Evolutionary conservation across 192 early-diverging fungal genomes (phyloP), one percentile per base, ranked within the genome.

Genomic region (Linnemannia hyalina): DNA sequence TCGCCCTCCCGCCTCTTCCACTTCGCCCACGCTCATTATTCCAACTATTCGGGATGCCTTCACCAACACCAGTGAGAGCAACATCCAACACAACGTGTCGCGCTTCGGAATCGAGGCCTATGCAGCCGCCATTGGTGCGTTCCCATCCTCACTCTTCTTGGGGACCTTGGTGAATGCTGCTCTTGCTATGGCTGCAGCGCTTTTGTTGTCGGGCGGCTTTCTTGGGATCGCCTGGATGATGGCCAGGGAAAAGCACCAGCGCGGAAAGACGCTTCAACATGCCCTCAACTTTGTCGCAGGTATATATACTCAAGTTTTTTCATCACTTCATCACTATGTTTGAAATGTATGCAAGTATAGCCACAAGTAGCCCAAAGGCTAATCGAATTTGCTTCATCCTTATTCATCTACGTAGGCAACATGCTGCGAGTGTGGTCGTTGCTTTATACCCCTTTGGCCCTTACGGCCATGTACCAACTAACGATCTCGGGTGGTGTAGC

Each of bases 401-500:
- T 23, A 13, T 38, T 36, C 7, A 38, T 36, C 11, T 57, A 6
- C 9, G 9, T 77, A 91, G 91, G 91, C 22, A 86, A 85, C n/a
- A 47, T 89, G 35, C 46, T 90, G 23, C 80, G 91, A 18, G 68
- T 87, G 4, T 78, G 90, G 69, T 69, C 75, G 23, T 41, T 91
- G 35, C 75, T 88, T 13, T 91, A 88, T 73, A 78, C 90, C 38
- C 91, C 91, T 11, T 68, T 90, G 38, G 78, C 88, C 8, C 88
- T 88, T 11, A 73, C 82, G 13, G 81, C 86, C 22, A 88, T 91
- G 74, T 91, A 91, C 49, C 91, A 91, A 49, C 77, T 91, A 9
- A 91, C 89, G 71, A 70, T 91, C 32, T 85, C 88, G 5, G 78
- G 70, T 15, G 44, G 54, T 18, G 63, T 83, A 0, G 78, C 76